Evolutionary conservation across 2,329 filamentous ascomycete species (phyloP).

Genomic region (Nothomitra cinnamomea): DNA sequence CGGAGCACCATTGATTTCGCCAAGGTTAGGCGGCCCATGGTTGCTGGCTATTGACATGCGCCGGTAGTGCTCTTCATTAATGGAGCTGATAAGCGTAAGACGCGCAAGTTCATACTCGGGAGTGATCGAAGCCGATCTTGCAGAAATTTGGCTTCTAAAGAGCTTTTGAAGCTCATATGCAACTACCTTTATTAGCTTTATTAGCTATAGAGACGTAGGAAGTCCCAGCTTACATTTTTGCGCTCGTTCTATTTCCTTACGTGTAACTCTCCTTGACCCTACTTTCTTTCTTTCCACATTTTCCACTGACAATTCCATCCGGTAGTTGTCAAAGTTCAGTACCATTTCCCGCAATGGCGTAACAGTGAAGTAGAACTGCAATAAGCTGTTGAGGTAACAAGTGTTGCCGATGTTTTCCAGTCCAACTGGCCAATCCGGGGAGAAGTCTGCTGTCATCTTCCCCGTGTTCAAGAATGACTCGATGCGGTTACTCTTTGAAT

Average conservation of each 20-base stretch:
- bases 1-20: conserved; percentile 27
- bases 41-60: conserved; percentile 25
- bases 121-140: conserved; percentile 42
- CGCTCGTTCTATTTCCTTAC: conserved; percentile 39
- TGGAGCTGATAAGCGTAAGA: conserved; percentile 51
- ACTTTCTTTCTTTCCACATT: conserved; percentile 51
- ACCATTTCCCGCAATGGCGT: conserved; percentile 67
- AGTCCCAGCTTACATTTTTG: conserved; percentile 49
- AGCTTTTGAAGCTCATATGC: conserved; percentile 54
- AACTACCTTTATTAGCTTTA: conserved; percentile 33
- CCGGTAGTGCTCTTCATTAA: conserved; percentile 34
- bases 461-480: conserved; percentile 12
- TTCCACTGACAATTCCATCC: conserved; percentile 48
- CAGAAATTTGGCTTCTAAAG: conserved; percentile 53
- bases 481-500: conserved; percentile 12
- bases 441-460: conserved; percentile 8
- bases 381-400: conserved; percentile 89
- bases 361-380: conserved; percentile 90
- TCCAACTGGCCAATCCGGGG: conserved; percentile 55
- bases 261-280: conserved; percentile 50
- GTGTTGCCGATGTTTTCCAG: conserved; percentile 92
- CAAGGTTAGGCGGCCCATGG: conserved; percentile 15
- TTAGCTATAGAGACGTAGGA: neutral
- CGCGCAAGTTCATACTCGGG: conserved; percentile 66
- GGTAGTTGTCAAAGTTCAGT: conserved; percentile 53